Percentiles rank a stretch among this genome's conserved stretches.
Conservation (phyloP, 305 asterid species). For the Fraxinus paxiana region DNA sequence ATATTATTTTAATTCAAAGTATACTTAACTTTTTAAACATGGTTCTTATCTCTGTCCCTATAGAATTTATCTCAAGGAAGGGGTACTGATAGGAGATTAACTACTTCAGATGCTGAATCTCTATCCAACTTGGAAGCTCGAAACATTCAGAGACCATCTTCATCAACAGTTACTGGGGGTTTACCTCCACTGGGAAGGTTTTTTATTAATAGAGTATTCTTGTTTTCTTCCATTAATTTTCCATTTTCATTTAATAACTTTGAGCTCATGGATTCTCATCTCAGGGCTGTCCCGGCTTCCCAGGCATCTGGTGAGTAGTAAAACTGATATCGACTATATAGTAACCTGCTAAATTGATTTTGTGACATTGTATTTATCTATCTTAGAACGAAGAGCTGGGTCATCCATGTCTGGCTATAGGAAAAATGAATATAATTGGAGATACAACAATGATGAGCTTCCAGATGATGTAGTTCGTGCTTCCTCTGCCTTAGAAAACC, state of each 20-base stretch:
- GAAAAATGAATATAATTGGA: slow-evolving; percentile 85
- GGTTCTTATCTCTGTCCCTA: neutral
- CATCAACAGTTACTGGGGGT: slow-evolving; percentile 73
- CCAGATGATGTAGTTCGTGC: slow-evolving; percentile 73
- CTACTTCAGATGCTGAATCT: slow-evolving; percentile 50
- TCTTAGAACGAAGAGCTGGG: slow-evolving; percentile 81
- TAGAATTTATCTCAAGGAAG: slow-evolving; percentile 84
- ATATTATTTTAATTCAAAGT: neutral
- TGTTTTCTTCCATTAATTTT: slow-evolving; percentile 6
- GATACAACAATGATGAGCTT: slow-evolving; percentile 68
- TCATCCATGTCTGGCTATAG: slow-evolving; percentile 80
- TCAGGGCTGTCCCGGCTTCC: slow-evolving; percentile 65
- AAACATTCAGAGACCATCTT: slow-evolving; percentile 55
- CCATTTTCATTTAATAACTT: slow-evolving; percentile 19
- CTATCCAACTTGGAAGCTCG: slow-evolving; percentile 53
- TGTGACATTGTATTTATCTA: slow-evolving; percentile 15
- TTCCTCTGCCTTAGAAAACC: slow-evolving; percentile 86
- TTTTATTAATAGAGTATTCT: neutral
- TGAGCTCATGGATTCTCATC: slow-evolving; percentile 20
- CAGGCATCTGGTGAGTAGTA: slow-evolving; percentile 62
- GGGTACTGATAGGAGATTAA: slow-evolving; percentile 58
- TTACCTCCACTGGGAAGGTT: slow-evolving; percentile 86
- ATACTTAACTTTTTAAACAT: neutral
- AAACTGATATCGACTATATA: slow-evolving; percentile 9
- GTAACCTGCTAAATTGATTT: neutral